Evolutionary conservation across 495 filamentous ascomycete genomes (phyloP), one percentile per base, ranked within the genome.

Genomic region (Daldinia childiae): DNA sequence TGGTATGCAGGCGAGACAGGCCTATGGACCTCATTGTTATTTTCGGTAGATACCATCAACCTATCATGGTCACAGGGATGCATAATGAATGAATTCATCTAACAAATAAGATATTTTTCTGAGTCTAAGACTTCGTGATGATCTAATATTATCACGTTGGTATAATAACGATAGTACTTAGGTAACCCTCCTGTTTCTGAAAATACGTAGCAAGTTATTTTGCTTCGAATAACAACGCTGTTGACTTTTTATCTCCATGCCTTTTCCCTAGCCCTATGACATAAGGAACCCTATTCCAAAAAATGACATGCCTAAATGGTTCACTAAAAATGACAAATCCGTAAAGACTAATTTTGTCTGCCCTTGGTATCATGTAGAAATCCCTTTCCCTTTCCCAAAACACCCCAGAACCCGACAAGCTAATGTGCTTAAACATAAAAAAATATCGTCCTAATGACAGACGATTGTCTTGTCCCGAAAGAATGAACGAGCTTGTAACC

Each of bases 61-160:
- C 29, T 51, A 50, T 19, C 21, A 68, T 1, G 38, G 43, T 30
- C 38, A 45, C 24, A 59, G 9, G 41, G 39, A 66, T 58, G 41
- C 50, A 71, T 39, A 72, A 72, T 32, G 60, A 72, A 72, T 61
- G 60, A 67, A 67, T 67, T 72, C 59, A 30, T 55, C 29, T 41
- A 17, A 24, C 48, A 17, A 26, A 24, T n/a, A 17, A 50, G 19
- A 15, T 11, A 34, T 34, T 4, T 29, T 29, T 29, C 6, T 34
- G 3, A 38, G 50, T 54, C 29, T 57, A 17, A 39, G n/a, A 52
- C 6, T 30, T 1, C 30, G 26, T 26, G 17, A 19, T 15, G 8
- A 36, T 61, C 27, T 58, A 21, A 41, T 58, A 6, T 6, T 29
- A 26, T 14, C n/a, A 55, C 27, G 27, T 7, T 14, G 3, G 34